Evolutionary conservation across 768 basidiomycete genomes (phyloP).

Genomic region (Filobasidium floriforme): DNA sequence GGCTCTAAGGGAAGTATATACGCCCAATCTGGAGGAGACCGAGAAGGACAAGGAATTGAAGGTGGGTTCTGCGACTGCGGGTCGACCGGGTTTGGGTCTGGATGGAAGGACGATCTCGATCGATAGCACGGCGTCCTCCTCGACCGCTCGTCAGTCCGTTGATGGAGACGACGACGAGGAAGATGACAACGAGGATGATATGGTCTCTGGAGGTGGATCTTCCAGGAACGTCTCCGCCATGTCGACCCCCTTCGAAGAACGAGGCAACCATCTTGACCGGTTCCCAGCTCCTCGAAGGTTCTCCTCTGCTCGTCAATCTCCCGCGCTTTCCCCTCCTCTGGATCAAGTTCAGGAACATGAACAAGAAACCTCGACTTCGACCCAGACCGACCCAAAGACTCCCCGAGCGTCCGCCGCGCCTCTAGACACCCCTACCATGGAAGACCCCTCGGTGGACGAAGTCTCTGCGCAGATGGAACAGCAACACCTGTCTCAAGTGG

Average conservation of each 20-base stretch:
- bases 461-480: constrained; percentile 9
- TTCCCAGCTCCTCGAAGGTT: neutral
- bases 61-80: neutral
- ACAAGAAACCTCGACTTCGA: neutral
- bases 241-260: constrained; percentile 16
- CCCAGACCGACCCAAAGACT: neutral
- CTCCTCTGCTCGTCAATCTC: constrained; percentile 5
- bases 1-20: constrained; percentile 15
- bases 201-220: constrained; percentile 11
- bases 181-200: constrained; percentile 9
- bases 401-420: neutral
- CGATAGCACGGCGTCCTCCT: constrained; percentile 10
- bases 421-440: neutral
- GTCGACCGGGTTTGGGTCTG: neutral
- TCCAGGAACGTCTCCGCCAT: constrained; percentile 10
- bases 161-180: constrained; percentile 13
- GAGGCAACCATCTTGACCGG: constrained; percentile 6
- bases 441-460: neutral
- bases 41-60: neutral
- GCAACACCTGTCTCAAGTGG: constrained; percentile 17
- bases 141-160: constrained; percentile 7
- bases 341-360: too few species aligned
- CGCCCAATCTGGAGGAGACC: constrained; percentile 22
- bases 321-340: constrained; percentile 12
- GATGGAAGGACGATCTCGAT: constrained; percentile 8